Evolutionary conservation across 2,329 filamentous ascomycete genomes (phyloP).

Genomic region (Phaeophleospora eucalypticola): DNA sequence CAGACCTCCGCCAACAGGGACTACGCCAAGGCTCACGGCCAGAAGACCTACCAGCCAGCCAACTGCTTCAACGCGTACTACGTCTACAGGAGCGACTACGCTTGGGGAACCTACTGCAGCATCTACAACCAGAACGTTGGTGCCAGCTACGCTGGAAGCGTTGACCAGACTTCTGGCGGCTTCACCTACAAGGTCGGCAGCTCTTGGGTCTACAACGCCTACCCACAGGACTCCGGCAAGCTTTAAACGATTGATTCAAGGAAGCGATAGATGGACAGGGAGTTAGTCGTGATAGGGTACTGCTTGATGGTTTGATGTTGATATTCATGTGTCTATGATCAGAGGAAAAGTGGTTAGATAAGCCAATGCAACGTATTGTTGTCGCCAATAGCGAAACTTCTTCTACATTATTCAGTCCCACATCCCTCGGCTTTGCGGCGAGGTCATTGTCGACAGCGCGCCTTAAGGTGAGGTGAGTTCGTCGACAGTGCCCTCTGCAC

Average conservation of each 20-base stretch:
- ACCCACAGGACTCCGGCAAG: constrained; percentile 2
- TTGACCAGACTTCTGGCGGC: constrained; percentile 7
- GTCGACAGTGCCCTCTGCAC: too few species aligned
- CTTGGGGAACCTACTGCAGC: constrained; percentile 26
- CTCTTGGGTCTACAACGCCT: constrained; percentile 8
- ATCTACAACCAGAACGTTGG: constrained; percentile 21
- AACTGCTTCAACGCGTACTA: constrained; percentile 28
- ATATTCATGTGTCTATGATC: not conserved
- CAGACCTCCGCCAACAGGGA: constrained; percentile 21
- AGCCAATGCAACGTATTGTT: too few species aligned
- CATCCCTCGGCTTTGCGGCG: too few species aligned
- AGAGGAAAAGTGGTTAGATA: not conserved
- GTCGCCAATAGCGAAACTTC: too few species aligned
- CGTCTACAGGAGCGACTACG: constrained; percentile 24
- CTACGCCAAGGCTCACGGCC: constrained; percentile 14
- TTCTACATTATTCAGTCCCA: too few species aligned
- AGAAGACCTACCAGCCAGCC: constrained; percentile 19
- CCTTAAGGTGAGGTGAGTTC: too few species aligned
- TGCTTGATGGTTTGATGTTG: not conserved
- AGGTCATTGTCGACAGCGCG: too few species aligned
- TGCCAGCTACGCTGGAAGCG: constrained; percentile 12
- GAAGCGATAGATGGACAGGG: not conserved
- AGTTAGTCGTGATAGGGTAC: too few species aligned
- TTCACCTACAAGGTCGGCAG: constrained; percentile 11
- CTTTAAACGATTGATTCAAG: constrained; percentile 1